Evolutionary conservation across 176 grass and related monocot species (phyloP), one percentile per base, ranked within the genome.

Genomic region (Lolium perenne): DNA sequence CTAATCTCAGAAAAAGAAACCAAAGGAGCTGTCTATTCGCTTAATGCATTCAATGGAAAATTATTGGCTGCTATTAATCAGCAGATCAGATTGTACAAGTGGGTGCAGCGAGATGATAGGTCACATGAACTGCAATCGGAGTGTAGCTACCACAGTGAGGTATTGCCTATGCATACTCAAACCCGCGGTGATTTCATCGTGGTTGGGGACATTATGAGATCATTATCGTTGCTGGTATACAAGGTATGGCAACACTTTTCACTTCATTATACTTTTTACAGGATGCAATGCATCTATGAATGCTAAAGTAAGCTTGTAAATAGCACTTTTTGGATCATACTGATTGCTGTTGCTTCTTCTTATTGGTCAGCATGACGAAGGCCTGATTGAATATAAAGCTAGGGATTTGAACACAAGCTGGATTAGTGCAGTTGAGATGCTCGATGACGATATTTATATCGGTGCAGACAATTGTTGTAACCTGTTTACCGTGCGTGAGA

Each of bases 391-490:
- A 84, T 92, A 95, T 90, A 79, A 89, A 15, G 91, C 96, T 9
- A 81, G 96, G 18, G 96, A 98, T 82, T 98, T 95, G 53, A 98
- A 91, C 35, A 90, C 96, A 40, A 98, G 94, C 85, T 98, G 96
- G 96, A 98, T 95, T 92, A 92, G 86, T 81, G 92, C 96, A 60
- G 90, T 98, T 80, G 93, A 98, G 94, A 92, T 98, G 88, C 84
- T 98, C 76, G 88, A 98, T 50, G 96, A 98, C 53, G 93, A 98
- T 20, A 82, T 94, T 45, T 98, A 94, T 64, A n/a, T 98, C 6
- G 96, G 96, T n/a, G 90, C 93, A 0, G 96, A 98, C 75, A 98
- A 98, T 79, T 86, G 91, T 79, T 94, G 91, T 45, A 98, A 98
- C 80, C 88, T 98, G 3, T 92, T 95, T 71, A 95, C 93, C 0